phyloP scores from a whole-genome alignment of 345 rosid species.

The Eucalyptus curtisii region DNA sequence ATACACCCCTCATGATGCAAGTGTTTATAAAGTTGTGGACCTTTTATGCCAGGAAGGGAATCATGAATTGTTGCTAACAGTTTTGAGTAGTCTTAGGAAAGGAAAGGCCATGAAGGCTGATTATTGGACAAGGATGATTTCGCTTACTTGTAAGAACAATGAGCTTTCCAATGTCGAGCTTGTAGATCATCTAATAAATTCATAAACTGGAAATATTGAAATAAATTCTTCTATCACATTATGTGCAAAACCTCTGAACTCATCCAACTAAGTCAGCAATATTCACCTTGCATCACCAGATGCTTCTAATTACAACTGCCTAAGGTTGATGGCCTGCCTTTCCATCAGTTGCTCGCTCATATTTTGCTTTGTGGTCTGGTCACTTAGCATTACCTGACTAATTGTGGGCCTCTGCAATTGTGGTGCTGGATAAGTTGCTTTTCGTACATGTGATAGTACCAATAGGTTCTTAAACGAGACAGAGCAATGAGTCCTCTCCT shows the following conservation, averaged over 20 bases:
- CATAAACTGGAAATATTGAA: background rate
- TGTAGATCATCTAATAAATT: conserved; percentile 13
- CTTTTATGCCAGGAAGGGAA: conserved; percentile 26
- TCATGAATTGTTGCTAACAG: conserved; percentile 18
- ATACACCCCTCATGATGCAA: conserved; percentile 32
- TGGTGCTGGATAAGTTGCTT: background rate
- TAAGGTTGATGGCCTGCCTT: background rate
- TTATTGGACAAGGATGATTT: conserved; percentile 27
- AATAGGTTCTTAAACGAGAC: background rate
- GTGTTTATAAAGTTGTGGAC: conserved; percentile 19
- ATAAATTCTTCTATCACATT: background rate
- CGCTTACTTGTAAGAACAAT: conserved; percentile 10
- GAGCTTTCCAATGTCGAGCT: background rate
- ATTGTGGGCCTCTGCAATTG: background rate
- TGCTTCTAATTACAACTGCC: background rate
- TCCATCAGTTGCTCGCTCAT: background rate
- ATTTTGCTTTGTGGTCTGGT: background rate
- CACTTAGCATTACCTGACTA: background rate
- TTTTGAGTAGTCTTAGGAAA: conserved; percentile 23
- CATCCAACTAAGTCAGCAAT: background rate
- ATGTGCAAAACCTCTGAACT: background rate
- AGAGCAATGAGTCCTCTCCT: background rate
- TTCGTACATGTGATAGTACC: background rate
- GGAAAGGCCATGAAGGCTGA: conserved; percentile 21
- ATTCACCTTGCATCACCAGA: background rate